Conservation (phyloP, 305 asterid species). For the Solanum chacoense region DNA sequence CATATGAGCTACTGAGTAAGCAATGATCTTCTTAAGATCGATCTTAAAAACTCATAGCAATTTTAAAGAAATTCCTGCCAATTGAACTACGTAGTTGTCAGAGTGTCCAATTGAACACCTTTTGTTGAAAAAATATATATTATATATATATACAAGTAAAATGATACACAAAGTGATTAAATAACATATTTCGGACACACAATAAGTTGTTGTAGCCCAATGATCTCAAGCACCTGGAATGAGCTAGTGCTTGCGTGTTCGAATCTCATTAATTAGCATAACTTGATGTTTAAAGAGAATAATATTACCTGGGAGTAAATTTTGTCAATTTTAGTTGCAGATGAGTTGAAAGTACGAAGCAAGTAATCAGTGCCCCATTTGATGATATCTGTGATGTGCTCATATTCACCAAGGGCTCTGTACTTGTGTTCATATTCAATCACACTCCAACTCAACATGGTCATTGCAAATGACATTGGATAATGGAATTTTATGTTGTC, state of each 20-base stretch:
- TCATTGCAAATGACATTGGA: constrained; percentile 88
- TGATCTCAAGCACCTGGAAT: too few species aligned
- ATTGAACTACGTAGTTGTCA: too few species aligned
- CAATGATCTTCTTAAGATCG: neutral
- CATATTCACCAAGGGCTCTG: constrained; percentile 55
- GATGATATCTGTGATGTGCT: constrained; percentile 59
- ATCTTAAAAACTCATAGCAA: neutral
- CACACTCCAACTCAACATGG: constrained; percentile 88
- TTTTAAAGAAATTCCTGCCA: neutral
- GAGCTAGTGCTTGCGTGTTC: too few species aligned
- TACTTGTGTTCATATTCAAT: constrained; percentile 77
- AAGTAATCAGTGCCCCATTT: constrained; percentile 90
- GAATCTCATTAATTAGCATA: too few species aligned
- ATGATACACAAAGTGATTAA: too few species aligned
- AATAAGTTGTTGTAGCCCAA: too few species aligned
- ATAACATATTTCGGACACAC: too few species aligned
- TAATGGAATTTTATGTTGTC: constrained; percentile 67
- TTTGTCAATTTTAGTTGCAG: constrained; percentile 53
- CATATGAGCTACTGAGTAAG: neutral
- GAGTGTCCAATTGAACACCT: too few species aligned
- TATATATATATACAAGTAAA: too few species aligned
- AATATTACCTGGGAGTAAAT: constrained; percentile 47
- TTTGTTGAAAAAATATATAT: too few species aligned
- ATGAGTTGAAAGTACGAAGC: constrained; percentile 66
- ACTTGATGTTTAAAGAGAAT: too few species aligned